Evolutionary conservation across 2,329 filamentous ascomycete species (phyloP).

Genomic region (Trichoderma sp.): DNA sequence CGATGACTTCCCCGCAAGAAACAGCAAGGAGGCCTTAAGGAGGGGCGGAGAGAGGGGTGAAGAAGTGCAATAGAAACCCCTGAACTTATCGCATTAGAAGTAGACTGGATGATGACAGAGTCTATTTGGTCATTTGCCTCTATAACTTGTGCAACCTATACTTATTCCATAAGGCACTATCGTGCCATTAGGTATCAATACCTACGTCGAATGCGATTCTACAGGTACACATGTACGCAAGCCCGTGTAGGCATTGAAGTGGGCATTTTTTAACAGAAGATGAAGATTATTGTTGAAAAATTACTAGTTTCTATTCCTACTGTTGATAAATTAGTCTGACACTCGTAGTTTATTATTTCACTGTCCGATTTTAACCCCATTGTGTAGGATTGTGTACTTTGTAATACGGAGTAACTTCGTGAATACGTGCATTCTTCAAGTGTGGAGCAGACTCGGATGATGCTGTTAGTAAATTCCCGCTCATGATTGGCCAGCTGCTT

Average conservation of each 20-base stretch:
- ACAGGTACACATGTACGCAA: not conserved
- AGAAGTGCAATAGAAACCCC: not conserved
- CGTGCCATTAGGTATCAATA: constrained; percentile 12
- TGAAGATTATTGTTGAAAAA: not conserved
- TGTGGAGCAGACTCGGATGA: constrained; percentile 2
- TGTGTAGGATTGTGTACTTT: not conserved
- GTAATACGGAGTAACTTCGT: not conserved
- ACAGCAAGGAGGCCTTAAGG: not conserved
- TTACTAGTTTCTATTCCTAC: too few species aligned
- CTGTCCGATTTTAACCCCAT: not conserved
- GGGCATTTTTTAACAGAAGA: not conserved
- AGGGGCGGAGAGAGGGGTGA: not conserved
- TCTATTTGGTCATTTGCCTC: too few species aligned
- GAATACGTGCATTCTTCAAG: not conserved
- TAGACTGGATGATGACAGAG: not conserved
- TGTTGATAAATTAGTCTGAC: not conserved
- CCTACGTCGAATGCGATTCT: not conserved
- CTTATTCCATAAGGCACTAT: not conserved
- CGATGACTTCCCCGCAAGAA: constrained; percentile 8
- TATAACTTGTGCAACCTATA: not conserved
- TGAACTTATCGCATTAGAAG: not conserved
- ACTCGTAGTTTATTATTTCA: not conserved
- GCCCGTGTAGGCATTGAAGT: not conserved
- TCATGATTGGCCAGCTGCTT: constrained; percentile 32
- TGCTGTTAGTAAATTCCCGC: constrained; percentile 33